Evolutionary conservation across 768 basidiomycete genomes (phyloP), one percentile per base, ranked within the genome.

Genomic region (Xerocomellus dryophilus): DNA sequence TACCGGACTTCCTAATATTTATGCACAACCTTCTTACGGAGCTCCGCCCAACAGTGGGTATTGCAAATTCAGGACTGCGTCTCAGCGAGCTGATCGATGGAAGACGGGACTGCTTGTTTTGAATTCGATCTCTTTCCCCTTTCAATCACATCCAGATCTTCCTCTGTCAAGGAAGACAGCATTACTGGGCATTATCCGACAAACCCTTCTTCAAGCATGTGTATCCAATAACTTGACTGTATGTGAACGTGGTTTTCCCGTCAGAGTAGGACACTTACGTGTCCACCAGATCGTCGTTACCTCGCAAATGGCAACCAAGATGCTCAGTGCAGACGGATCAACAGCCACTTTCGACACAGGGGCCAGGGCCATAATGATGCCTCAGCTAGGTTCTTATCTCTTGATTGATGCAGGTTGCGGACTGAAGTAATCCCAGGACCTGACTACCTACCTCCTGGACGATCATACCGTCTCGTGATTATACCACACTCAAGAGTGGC

Each of bases 221-320:
- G 71, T 77, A 27, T 66, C 77, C 8, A 73, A 73, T 45, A 76
- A 74, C 42, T 51, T 86, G 47, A 78, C 83, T 20, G 86, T 85
- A 61, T 51, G 70, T 54, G 40, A 46, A 46, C 42, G 34, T 48
- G 8, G 32, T 50, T 49, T 46, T 14, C 17, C 29, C 43, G 23
- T 51, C 49, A 31, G 42, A 35, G 43, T 17, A 50, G 43, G 42
- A 27, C 34, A 31, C 50, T 56, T 59, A 43, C 50, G 58, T 48
- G 27, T 31, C 25, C 31, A 43, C 50, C 47, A 82, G 81, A 70
- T 81, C 43, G 74, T 88, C 43, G 73, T 78, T 32, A 88, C 86
- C 3, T 83, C 83, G 21, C 87, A 90, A 64, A 73, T 90, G 58
- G 77, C 84, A 14, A 89, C 84, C 0, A 90, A 85, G 63, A 71